phyloP scores from a whole-genome alignment of 148 eudicot species.

The Rhododendron simsii region DNA sequence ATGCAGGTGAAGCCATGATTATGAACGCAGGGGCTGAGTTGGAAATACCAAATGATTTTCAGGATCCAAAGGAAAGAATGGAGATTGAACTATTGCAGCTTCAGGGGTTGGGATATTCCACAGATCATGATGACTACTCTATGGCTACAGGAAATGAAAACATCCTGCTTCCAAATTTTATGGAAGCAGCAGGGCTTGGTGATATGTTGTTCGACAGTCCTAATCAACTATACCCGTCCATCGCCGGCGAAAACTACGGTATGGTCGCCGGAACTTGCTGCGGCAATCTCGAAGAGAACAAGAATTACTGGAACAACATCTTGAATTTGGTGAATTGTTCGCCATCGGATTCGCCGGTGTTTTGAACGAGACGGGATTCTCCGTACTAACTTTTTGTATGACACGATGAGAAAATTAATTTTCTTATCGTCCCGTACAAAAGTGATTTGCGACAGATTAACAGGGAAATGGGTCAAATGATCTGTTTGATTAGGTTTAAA shows the following conservation, averaged over 20 bases:
- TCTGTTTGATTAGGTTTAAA: neutral
- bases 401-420: neutral
- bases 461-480: neutral
- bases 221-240: neutral
- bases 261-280: neutral
- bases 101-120: neutral
- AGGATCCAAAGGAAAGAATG: neutral
- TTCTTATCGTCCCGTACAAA: neutral
- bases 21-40: neutral
- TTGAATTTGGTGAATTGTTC: neutral
- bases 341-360: neutral
- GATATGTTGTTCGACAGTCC: neutral
- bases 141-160: neutral
- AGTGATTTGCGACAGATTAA: neutral
- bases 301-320: constrained; percentile 8
- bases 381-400: too few relatives aligned
- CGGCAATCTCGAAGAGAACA: constrained; percentile 4
- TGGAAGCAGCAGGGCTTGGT: neutral
- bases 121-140: neutral
- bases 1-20: neutral
- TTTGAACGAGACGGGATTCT: neutral
- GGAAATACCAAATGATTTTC: neutral
- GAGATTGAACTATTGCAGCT: neutral
- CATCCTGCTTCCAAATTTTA: neutral
- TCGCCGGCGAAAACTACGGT: neutral